These are phyloP conservation scores for Termitomyces sp. DNA, from an alignment of 768 basidiomycete species.

Conservation along the genomic window DNA sequence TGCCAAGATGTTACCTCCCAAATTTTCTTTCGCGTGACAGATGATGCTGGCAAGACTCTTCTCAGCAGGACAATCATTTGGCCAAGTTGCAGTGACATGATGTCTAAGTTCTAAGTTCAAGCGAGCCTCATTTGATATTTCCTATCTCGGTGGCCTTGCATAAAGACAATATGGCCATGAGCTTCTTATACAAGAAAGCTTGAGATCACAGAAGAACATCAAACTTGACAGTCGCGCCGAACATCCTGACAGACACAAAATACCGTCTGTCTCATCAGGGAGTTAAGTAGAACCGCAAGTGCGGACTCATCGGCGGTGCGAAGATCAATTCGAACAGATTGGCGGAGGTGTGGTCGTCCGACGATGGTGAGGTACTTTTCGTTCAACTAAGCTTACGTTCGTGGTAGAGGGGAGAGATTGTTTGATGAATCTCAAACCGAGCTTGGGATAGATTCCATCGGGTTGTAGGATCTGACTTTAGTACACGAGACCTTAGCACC, in stretches of 20 bases:
- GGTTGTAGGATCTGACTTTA: slow-evolving; percentile 26
- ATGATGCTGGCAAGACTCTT: too few relatives aligned
- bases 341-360: slow-evolving; percentile 34
- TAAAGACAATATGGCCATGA: slow-evolving; percentile 29
- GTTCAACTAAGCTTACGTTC: too few relatives aligned
- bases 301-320: slow-evolving; percentile 37
- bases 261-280: slow-evolving; percentile 41
- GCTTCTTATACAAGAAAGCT: slow-evolving; percentile 30
- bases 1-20: too few relatives aligned
- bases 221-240: slow-evolving; percentile 38
- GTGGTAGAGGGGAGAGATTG: slow-evolving; percentile 29
- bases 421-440: slow-evolving; percentile 36
- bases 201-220: slow-evolving; percentile 44
- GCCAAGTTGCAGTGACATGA: too few relatives aligned
- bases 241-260: slow-evolving; percentile 43
- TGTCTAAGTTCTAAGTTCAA: too few relatives aligned
- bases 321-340: slow-evolving; percentile 40
- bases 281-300: slow-evolving; percentile 42
- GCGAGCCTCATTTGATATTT: background rate
- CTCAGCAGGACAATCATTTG: background rate
- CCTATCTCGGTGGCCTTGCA: slow-evolving; percentile 2
- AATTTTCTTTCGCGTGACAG: too few relatives aligned
- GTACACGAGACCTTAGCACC: slow-evolving; percentile 47
- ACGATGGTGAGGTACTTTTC: too few relatives aligned
- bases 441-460: slow-evolving; percentile 40